These are phyloP conservation scores for Apiotrichum gamsii DNA, from an alignment of 1,284 basidiomycete species.

Conservation along the genomic window DNA sequence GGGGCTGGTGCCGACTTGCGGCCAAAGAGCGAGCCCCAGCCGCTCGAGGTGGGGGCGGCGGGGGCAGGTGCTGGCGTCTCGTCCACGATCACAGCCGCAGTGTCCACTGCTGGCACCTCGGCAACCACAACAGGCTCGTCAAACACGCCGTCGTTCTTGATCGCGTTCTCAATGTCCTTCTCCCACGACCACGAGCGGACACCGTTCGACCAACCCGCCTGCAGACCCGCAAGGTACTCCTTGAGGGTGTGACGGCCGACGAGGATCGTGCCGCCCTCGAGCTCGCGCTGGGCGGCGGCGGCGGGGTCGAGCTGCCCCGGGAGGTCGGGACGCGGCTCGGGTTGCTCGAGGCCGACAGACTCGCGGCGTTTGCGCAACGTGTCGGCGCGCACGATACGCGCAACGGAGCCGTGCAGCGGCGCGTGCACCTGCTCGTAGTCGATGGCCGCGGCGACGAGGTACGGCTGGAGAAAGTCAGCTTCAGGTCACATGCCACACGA, in stretches of 20 bases:
- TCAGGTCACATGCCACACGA: not conserved
- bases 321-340: constrained; percentile 49
- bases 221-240: constrained; percentile 84
- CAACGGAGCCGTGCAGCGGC: constrained; percentile 77
- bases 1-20: constrained; percentile 20
- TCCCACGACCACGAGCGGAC: constrained; percentile 67
- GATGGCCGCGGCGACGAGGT: constrained; percentile 85
- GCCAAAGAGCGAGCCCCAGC: constrained; percentile 28
- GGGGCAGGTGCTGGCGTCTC: constrained; percentile 3
- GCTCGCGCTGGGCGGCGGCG: constrained; percentile 57
- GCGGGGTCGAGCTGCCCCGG: constrained; percentile 58
- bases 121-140: constrained; percentile 53
- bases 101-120: constrained; percentile 18
- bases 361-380: constrained; percentile 52
- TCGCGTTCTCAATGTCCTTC: constrained; percentile 61
- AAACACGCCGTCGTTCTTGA: constrained; percentile 70
- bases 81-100: not conserved
- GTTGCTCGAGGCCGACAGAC: constrained; percentile 59
- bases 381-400: constrained; percentile 49
- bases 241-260: constrained; percentile 90
- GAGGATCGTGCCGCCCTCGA: constrained; percentile 76
- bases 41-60: constrained; percentile 7
- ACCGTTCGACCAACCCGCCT: constrained; percentile 75
- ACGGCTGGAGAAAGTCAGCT: constrained; percentile 57
- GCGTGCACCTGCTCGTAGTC: constrained; percentile 83